Base-by-base conservation (phyloP, 2,329 filamentous ascomycete genomes). In the Colletotrichum gloeosporioides region DNA sequence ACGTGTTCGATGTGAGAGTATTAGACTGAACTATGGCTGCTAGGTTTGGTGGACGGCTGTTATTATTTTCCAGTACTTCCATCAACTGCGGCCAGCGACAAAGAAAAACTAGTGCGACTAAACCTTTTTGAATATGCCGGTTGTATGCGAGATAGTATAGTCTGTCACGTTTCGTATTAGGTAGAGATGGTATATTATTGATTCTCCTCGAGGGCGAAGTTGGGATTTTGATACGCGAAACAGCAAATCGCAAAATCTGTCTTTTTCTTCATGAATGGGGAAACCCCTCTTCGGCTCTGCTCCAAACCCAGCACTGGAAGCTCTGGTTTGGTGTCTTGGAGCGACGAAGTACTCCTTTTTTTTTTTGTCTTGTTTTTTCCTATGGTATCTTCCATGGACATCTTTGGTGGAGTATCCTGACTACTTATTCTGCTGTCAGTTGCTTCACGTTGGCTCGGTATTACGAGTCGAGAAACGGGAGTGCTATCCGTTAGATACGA, bases 401-500 rank as follows among this genome's bases (percentile, higher is more conserved):
- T 49, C 18, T 49, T 1, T 49, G 18, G 39, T n/a, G 39, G 39
- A 49, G 9, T 49, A 49, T n/a, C 2, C 9, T 49, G 9, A 49
- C 1, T n/a, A 49, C 39, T 49, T n/a, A 49, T n/a, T n/a, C 3
- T 49, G 18, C 18, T 49, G 39, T 4, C 18, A 12, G 7, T 3
- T 1, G 3, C 39, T n/a, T 7, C 39, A n/a, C 18, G 18, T 2
- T 49, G 39, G 5, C 0, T 1, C 39, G 2, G 18, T 7, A 29
- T 29, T 32, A 32, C 31, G 9, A 32, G 31, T 32, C 31, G 31
- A 32, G 31, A 32, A 32, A 32, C 31, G 31, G 31, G 31, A 32
- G 31, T 39, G 36, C 15, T 8, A 16, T 39, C 15, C 15, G 15
- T 39, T 8, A 16, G 9, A 44, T n/a, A 49, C 1, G 39, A n/a